Percentiles rank a stretch among this genome's conserved stretches.
Conservation (phyloP, 306 rosid genomes). For the Cucurbita moschata region DNA sequence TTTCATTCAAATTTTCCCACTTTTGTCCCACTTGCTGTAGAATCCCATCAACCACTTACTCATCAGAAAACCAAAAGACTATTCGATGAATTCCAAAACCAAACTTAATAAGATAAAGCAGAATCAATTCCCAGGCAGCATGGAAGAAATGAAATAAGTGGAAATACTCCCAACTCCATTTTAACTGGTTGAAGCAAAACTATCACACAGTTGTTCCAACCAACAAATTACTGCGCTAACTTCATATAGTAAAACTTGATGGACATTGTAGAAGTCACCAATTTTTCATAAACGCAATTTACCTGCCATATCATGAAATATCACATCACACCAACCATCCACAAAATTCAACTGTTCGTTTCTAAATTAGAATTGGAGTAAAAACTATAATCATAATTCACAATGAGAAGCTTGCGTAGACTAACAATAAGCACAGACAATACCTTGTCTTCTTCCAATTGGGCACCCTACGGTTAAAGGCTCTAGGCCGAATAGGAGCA, state of each 20-base stretch:
- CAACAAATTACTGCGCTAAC: slow-evolving; percentile 13
- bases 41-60: not conserved
- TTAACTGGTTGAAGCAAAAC: slow-evolving; percentile 32
- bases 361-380: not conserved
- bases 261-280: slow-evolving; percentile 29
- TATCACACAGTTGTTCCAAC: slow-evolving; percentile 17
- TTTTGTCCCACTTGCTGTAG: not conserved
- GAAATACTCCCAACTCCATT: slow-evolving; percentile 27
- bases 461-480: slow-evolving; percentile 32
- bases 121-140: slow-evolving; percentile 37
- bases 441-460: slow-evolving; percentile 84
- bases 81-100: not conserved
- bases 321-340: not conserved
- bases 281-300: slow-evolving; percentile 35
- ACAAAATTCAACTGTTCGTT: not conserved
- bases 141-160: slow-evolving; percentile 24
- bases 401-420: not conserved
- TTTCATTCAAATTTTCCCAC: not conserved
- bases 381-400: not conserved
- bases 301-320: slow-evolving; percentile 38
- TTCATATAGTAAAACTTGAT: slow-evolving; percentile 16
- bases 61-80: not conserved
- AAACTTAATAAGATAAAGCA: slow-evolving; percentile 22
- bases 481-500: slow-evolving; percentile 44
- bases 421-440: not conserved